Evolutionary conservation across 805 yeast genomes (phyloP).

Genomic region (Saccharomycopsis selenospora): DNA sequence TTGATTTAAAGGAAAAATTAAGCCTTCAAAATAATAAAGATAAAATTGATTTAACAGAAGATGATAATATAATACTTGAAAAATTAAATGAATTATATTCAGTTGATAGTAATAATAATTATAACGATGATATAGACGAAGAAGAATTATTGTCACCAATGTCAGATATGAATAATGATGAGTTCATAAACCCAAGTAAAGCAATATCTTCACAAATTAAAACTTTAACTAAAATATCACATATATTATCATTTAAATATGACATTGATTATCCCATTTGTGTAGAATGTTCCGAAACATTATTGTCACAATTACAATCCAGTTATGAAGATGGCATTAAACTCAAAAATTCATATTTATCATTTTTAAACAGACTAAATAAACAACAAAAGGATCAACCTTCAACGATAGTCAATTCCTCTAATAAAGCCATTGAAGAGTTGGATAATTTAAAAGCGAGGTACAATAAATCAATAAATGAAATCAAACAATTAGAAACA

Average conservation of each 20-base stretch:
- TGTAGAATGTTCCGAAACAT: conserved; percentile 66
- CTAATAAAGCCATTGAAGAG: conserved; percentile 25
- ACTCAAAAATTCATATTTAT: conserved; percentile 73
- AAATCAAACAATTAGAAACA: conserved; percentile 35
- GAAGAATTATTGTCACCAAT: too few relatives aligned
- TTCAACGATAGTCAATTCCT: conserved; percentile 14
- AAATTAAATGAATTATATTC: conserved; percentile 18
- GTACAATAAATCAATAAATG: conserved; percentile 38
- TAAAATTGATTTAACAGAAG: too few relatives aligned
- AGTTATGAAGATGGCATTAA: conserved; percentile 65
- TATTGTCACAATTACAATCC: conserved; percentile 56
- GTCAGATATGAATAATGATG: too few relatives aligned
- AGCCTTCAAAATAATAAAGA: too few relatives aligned
- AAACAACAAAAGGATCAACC: conserved; percentile 41
- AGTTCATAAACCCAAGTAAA: conserved; percentile 26
- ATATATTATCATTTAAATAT: conserved; percentile 60
- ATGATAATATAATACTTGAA: conserved; percentile 21
- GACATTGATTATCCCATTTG: conserved; percentile 86
- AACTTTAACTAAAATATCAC: conserved; percentile 58
- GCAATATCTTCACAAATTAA: conserved; percentile 44
- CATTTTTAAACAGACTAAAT: conserved; percentile 63
- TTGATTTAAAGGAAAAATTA: neutral
- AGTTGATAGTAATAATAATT: conserved; percentile 19
- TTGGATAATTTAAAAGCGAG: conserved; percentile 29
- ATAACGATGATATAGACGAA: conserved; percentile 18